Evolutionary conservation across 1,284 basidiomycete species (phyloP), one percentile per base, ranked within the genome.

Genomic region (Sporisorium scitamineum): DNA sequence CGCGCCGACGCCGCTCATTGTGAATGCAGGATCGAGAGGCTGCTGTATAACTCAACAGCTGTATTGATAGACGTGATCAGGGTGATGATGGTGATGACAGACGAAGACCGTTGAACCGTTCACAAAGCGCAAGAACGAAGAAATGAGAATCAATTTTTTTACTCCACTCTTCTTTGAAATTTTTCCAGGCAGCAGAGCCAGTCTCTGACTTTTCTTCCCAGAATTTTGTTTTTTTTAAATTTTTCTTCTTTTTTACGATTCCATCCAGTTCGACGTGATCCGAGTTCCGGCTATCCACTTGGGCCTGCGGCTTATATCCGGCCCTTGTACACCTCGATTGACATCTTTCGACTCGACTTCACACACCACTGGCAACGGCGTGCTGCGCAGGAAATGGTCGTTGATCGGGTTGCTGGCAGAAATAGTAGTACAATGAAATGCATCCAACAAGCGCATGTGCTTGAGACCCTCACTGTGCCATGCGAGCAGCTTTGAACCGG

Each of bases 401-500:
- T 37, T 18, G 22, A n/a, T 20, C 11, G 26, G 34, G 26, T 18
- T 20, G 31, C 14, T 34, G 5, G 2, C 11, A 10, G 44, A 34
- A 27, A 8, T 7, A 24, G 6, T 16, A 1, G 13, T 34, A 18
- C 24, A 16, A n/a, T n/a, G 16, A n/a, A 1, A 29, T 29, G n/a
- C 37, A 39, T 39, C 37, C 2, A 18, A 18, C 22, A 16, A 24
- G n/a, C 26, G 26, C 45, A 14, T n/a, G n/a, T n/a, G n/a, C n/a
- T n/a, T n/a, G n/a, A n/a, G n/a, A n/a, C 18, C 29, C 26, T 70
- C 55, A 65, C 45, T 58, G 54, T 22, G 37, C 69, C 69, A 69
- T 69, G 18, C 74, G 61, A 59, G 70, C 42, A 53, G 75, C 75
- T 48, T 77, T 77, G 62, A 77, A 77, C 5, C 75, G 59, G 24